Evolutionary conservation across 331 rosid genomes (phyloP), one percentile per base, ranked within the genome.

Genomic region (Acacia pycnantha): DNA sequence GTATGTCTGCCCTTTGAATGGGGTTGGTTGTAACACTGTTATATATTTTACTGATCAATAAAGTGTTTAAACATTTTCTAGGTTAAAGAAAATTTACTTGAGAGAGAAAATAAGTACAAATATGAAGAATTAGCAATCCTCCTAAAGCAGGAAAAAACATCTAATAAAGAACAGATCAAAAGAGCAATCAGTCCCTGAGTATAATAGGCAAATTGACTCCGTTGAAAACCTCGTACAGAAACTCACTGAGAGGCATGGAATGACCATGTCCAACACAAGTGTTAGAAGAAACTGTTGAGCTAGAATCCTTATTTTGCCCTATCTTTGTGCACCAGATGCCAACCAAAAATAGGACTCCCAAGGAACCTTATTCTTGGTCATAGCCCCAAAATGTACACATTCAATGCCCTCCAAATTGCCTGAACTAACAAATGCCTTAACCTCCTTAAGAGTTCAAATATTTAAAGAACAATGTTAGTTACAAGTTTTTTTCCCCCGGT

Each of bases 401-500:
- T 1, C 15, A 33, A 4, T 21, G 73, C 73, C 26, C 50, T 69
- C 73, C 74, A 26, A 3, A 47, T 33, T 12, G 11, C 41, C 69
- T 14, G 40, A 62, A 15, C 74, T 15, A 44, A 44, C 40, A 70
- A 43, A 44, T 18, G 22, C 58, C 56, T 70, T 70, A 46, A 44
- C 56, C 22, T 69, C 44, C 46, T 8, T 29, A 64, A 18, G 43
- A 64, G 51, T 69, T 26, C 37, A 53, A 33, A 81, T 26, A 62
- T 41, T 74, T 77, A 31, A 41, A 53, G 43, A 59, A 69, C 56
- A 59, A 59, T 84, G 37, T 61, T 56, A 67, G 6, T 83, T 66
- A 12, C 22, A 50, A 22, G 19, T 19, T 29, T 46, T 16, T 56
- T 26, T 1, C 59, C 58, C 47, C 10, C 16, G 11, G 70, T 66